Evolutionary conservation across 306 rosid genomes (phyloP).

Genomic region (Purshia tridentata): DNA sequence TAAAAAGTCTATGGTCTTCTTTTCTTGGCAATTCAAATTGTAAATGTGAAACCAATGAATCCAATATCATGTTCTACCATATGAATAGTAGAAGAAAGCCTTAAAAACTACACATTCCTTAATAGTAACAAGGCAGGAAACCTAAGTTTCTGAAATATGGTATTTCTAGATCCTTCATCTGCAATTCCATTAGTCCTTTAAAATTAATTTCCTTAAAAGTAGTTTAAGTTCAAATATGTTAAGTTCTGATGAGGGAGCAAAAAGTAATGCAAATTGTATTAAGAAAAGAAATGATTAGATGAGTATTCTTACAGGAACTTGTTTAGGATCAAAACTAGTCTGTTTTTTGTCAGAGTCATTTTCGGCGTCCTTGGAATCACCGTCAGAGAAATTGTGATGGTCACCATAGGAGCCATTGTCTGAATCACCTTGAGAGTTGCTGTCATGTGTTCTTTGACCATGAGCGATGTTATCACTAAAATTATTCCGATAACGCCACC

Average conservation of each 20-base stretch:
- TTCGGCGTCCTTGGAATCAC: slow-evolving; percentile 12
- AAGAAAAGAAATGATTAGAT: neutral
- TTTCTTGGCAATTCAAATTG: neutral
- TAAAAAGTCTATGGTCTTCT: neutral
- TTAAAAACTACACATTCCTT: neutral
- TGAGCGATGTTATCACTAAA: slow-evolving; percentile 46
- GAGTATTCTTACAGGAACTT: slow-evolving; percentile 48
- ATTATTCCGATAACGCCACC: slow-evolving; percentile 81
- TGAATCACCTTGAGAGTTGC: slow-evolving; percentile 32
- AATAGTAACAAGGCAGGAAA: neutral
- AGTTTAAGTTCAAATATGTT: slow-evolving; percentile 9
- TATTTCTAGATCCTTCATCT: neutral
- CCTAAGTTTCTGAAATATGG: neutral
- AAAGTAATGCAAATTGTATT: neutral
- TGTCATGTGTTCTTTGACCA: slow-evolving; percentile 38
- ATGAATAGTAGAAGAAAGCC: neutral
- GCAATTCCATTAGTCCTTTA: neutral
- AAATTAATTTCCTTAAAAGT: neutral
- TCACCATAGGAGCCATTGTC: slow-evolving; percentile 31
- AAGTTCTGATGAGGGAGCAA: neutral
- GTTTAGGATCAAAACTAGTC: slow-evolving; percentile 34
- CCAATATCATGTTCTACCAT: neutral
- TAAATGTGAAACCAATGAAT: neutral
- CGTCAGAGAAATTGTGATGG: slow-evolving; percentile 30
- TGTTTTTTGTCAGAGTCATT: slow-evolving; percentile 29